Conservation (phyloP, 1,284 basidiomycete genomes). For the Vanrija pseudolonga region DNA sequence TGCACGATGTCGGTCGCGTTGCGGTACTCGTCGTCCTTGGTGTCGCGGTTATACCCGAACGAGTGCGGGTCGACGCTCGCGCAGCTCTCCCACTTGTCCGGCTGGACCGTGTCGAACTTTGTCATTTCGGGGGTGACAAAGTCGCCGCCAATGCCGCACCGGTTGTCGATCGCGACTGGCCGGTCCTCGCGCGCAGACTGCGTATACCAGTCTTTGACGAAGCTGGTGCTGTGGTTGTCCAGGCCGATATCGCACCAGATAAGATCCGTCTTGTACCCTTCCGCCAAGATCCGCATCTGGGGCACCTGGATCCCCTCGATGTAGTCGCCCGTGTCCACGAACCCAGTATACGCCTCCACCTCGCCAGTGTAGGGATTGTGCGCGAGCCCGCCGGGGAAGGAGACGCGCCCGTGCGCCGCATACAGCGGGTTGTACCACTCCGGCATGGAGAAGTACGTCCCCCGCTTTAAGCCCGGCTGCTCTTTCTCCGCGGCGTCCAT, state of each 20-base stretch:
- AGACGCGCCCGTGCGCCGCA: slow-evolving; percentile 54
- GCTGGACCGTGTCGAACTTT: slow-evolving; percentile 55
- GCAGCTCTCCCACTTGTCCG: slow-evolving; percentile 58
- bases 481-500: slow-evolving; percentile 54
- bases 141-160: slow-evolving; percentile 50
- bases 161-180: slow-evolving; percentile 60
- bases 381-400: slow-evolving; percentile 56
- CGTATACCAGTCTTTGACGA: slow-evolving; percentile 57
- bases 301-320: slow-evolving; percentile 57
- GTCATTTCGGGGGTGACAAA: slow-evolving; percentile 61
- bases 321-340: slow-evolving; percentile 55
- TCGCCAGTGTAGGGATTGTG: slow-evolving; percentile 56
- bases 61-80: slow-evolving; percentile 19
- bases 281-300: slow-evolving; percentile 58
- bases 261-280: slow-evolving; percentile 57
- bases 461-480: slow-evolving; percentile 20
- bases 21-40: slow-evolving; percentile 54
- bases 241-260: slow-evolving; percentile 60
- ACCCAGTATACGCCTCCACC: slow-evolving; percentile 58
- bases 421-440: slow-evolving; percentile 61
- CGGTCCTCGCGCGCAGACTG: slow-evolving; percentile 53
- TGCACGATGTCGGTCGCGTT: slow-evolving; percentile 55
- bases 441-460: slow-evolving; percentile 38
- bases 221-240: slow-evolving; percentile 54
- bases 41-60: slow-evolving; percentile 47